These are phyloP conservation scores for Zelopaecilomyces penicillatus DNA, from an alignment of 2,329 filamentous ascomycete genomes.

Conservation along the genomic window DNA sequence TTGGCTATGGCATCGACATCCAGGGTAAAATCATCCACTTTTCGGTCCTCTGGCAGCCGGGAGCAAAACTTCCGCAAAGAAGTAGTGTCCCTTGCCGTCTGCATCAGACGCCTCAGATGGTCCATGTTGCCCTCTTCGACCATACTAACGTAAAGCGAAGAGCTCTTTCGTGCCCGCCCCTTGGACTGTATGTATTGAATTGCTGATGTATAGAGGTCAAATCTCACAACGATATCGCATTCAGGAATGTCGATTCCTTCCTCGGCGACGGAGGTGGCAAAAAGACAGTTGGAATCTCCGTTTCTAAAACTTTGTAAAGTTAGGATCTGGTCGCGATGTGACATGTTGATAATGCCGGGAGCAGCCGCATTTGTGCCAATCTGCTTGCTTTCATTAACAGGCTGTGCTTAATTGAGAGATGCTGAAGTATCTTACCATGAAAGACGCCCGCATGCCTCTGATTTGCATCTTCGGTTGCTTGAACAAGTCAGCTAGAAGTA, in stretches of 20 bases:
- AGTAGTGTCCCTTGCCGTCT: constrained; percentile 52
- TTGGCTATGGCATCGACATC: constrained; percentile 10
- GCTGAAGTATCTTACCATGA: constrained; percentile 43
- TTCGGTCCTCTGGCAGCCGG: constrained; percentile 63
- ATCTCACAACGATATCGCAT: constrained; percentile 62
- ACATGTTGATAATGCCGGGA: constrained; percentile 51
- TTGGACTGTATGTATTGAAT: constrained; percentile 94
- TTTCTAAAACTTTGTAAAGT: constrained; percentile 58
- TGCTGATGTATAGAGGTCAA: constrained; percentile 80
- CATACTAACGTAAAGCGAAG: constrained; percentile 82
- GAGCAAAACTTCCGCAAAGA: constrained; percentile 69
- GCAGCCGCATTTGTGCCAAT: constrained; percentile 21
- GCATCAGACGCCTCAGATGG: constrained; percentile 48
- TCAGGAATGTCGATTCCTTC: constrained; percentile 62
- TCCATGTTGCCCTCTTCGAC: constrained; percentile 59
- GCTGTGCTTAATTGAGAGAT: background rate
- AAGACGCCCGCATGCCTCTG: constrained; percentile 48
- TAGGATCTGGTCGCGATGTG: constrained; percentile 65
- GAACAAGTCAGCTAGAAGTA: constrained; percentile 63
- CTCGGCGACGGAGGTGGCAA: constrained; percentile 59
- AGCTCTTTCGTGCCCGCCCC: constrained; percentile 69
- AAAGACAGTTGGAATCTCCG: constrained; percentile 53
- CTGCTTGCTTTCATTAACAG: constrained; percentile 14
- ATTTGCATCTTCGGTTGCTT: constrained; percentile 44
- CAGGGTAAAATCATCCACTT: constrained; percentile 25